Conservation (phyloP, 202 grass and related monocot species). For the Eragrostis tef region DNA sequence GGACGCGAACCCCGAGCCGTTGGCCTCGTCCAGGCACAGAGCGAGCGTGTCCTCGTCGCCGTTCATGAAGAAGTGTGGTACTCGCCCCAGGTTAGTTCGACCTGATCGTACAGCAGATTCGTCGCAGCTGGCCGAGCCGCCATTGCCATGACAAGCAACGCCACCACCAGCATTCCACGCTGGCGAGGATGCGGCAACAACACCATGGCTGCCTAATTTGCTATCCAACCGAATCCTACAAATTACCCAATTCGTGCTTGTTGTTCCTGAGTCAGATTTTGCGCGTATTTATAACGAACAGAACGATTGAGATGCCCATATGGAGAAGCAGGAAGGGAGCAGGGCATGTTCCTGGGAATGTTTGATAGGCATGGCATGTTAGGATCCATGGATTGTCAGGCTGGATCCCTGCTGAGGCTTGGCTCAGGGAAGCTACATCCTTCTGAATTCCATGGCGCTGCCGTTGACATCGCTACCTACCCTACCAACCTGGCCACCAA, state of each 20-base stretch:
- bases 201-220: slow-evolving; percentile 2
- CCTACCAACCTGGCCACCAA: not conserved
- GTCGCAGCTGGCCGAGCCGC: not conserved
- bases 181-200: not conserved
- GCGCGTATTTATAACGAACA: slow-evolving; percentile 28
- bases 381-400: slow-evolving; percentile 19
- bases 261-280: not conserved
- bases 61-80: slow-evolving; percentile 51
- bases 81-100: slow-evolving; percentile 31
- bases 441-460: not conserved
- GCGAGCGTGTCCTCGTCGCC: slow-evolving; percentile 24
- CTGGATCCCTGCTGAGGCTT: not conserved
- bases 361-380: slow-evolving; percentile 41
- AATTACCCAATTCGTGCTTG: not conserved
- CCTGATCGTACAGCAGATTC: not conserved
- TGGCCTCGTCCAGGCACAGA: slow-evolving; percentile 44
- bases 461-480: not conserved
- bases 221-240: not conserved
- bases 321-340: slow-evolving; percentile 11
- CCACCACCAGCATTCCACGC: not conserved
- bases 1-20: slow-evolving; percentile 46
- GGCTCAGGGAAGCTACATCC: not conserved
- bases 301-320: not conserved
- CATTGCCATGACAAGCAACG: not conserved
- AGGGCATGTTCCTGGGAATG: slow-evolving; percentile 42